Evolutionary conservation across 2,329 filamentous ascomycete genomes (phyloP).

Genomic region (Akanthomyces dipterigenus): DNA sequence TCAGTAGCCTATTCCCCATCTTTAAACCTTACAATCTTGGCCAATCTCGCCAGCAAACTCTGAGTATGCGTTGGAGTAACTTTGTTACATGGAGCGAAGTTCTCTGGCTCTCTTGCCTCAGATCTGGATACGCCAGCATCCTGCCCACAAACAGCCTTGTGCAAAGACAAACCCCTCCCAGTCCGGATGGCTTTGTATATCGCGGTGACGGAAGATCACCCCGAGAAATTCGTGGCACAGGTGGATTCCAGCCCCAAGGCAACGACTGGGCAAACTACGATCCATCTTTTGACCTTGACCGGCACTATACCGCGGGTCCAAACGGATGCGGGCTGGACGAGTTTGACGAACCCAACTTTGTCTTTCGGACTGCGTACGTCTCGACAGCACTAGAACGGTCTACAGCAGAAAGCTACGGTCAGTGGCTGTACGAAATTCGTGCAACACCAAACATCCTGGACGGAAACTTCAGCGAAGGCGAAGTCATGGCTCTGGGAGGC

Average conservation of each 20-base stretch:
- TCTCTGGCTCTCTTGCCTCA: not conserved
- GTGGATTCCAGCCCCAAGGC: conserved; percentile 10
- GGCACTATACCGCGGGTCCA: conserved; percentile 1
- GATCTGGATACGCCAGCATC: not conserved
- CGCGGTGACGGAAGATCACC: conserved; percentile 12
- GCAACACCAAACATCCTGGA: conserved; percentile 11
- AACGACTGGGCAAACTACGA: not conserved
- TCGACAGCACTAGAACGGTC: not conserved
- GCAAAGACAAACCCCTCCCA: too few species aligned
- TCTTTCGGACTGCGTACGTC: not conserved
- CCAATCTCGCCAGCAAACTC: not conserved
- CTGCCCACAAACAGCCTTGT: not conserved
- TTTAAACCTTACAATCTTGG: not conserved
- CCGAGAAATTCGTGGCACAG: not conserved
- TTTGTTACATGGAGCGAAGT: not conserved
- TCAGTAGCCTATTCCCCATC: not conserved
- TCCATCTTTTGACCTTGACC: not conserved
- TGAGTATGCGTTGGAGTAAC: not conserved
- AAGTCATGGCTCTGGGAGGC: conserved; percentile 10
- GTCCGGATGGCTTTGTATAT: not conserved
- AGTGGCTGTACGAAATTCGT: conserved; percentile 12
- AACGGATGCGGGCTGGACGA: conserved; percentile 5
- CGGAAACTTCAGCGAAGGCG: conserved; percentile 1
- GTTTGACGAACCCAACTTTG: not conserved
- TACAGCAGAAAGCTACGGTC: not conserved